Evolutionary conservation across 805 yeast species (phyloP).

Genomic region (Yamadazyma paraphyllophila): DNA sequence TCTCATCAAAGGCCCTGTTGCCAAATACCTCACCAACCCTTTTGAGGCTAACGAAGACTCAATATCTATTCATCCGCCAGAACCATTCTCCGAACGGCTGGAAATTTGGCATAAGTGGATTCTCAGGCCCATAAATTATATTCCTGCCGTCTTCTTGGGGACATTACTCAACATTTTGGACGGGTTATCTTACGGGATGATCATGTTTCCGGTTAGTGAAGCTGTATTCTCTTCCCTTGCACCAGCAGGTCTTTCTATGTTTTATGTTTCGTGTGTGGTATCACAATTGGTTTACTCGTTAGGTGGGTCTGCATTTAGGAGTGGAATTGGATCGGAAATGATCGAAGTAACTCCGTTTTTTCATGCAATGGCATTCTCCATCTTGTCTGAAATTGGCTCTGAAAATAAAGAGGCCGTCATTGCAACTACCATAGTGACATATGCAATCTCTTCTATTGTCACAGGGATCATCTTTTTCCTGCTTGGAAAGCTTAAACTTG

Average conservation of each 20-base stretch:
- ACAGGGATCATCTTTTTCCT: conserved; percentile 80
- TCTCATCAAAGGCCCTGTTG: neutral
- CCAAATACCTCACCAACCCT: conserved; percentile 5
- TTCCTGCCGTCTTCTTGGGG: conserved; percentile 87
- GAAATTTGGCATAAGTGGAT: conserved; percentile 10
- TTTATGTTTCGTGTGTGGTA: conserved; percentile 86
- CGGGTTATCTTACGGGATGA: conserved; percentile 96
- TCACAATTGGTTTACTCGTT: conserved; percentile 85
- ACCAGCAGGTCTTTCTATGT: conserved; percentile 89
- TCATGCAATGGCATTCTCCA: conserved; percentile 86
- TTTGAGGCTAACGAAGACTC: conserved; percentile 5
- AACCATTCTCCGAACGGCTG: conserved; percentile 1
- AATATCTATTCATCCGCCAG: conserved; percentile 4
- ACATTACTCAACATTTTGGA: conserved; percentile 82
- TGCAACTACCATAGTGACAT: conserved; percentile 85
- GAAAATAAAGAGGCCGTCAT: conserved; percentile 52
- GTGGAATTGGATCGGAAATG: conserved; percentile 98
- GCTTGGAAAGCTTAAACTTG: conserved; percentile 77
- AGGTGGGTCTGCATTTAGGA: conserved; percentile 86
- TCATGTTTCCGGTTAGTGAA: conserved; percentile 88
- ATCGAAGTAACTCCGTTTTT: conserved; percentile 98
- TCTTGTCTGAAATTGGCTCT: conserved; percentile 55
- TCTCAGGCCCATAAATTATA: conserved; percentile 42
- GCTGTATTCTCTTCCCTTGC: conserved; percentile 75
- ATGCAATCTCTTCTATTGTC: conserved; percentile 75